phyloP scores from a whole-genome alignment of 2,329 filamentous ascomycete species.

The Pezicula radicicola region DNA sequence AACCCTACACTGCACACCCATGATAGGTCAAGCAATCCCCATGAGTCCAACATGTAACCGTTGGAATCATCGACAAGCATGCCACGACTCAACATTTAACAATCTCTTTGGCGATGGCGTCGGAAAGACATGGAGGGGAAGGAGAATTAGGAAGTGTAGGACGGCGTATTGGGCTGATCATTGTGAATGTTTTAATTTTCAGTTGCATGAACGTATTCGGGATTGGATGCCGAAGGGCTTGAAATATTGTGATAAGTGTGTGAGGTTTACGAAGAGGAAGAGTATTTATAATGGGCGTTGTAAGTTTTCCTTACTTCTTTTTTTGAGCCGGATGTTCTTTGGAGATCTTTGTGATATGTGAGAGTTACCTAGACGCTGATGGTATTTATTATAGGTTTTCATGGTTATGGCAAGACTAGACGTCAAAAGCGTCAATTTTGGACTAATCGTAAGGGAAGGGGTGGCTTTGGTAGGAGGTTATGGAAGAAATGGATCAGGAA shows the following conservation, averaged over 20 bases:
- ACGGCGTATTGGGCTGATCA: slow-evolving; percentile 8
- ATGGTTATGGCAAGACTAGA: slow-evolving; percentile 12
- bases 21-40: not conserved
- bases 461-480: slow-evolving; percentile 18
- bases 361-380: not conserved
- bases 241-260: slow-evolving; percentile 20
- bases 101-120: not conserved
- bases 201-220: slow-evolving; percentile 14
- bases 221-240: slow-evolving; percentile 18
- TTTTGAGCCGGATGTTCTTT: too few species aligned
- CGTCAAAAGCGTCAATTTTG: slow-evolving; percentile 10
- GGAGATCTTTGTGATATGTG: too few species aligned
- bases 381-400: slow-evolving; percentile 14
- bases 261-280: slow-evolving; percentile 20
- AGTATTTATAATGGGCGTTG: slow-evolving; percentile 16
- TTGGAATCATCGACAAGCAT: slow-evolving; percentile 8
- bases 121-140: not conserved
- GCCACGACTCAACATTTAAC: slow-evolving; percentile 11
- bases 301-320: slow-evolving; percentile 2
- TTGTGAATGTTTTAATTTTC: slow-evolving; percentile 15
- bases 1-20: not conserved
- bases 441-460: slow-evolving; percentile 17
- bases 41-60: not conserved
- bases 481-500: slow-evolving; percentile 28
- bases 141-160: slow-evolving; percentile 11